These are phyloP conservation scores for Nannochloris sp. DNA, from an alignment of 139 green algal genomes.

Conservation along the genomic window DNA sequence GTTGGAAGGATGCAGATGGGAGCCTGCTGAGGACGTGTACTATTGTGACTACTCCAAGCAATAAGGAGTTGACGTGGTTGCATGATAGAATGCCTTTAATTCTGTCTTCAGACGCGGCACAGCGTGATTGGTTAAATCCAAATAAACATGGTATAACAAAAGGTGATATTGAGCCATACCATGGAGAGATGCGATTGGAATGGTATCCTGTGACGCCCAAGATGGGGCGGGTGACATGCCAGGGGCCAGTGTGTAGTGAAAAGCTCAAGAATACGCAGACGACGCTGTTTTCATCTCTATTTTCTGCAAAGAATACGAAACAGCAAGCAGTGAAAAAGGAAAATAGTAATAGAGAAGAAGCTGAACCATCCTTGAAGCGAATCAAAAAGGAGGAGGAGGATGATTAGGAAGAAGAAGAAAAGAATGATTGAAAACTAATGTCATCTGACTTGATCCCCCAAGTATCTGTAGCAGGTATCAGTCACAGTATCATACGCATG, in stretches of 20 bases:
- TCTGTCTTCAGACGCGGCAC: slow-evolving; percentile 29
- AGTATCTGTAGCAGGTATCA: no score
- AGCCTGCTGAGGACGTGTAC: slow-evolving; percentile 46
- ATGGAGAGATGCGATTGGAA: slow-evolving; percentile 44
- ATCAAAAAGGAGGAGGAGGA: no score
- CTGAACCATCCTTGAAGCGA: no score
- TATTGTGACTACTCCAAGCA: slow-evolving; percentile 57
- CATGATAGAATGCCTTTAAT: slow-evolving; percentile 79
- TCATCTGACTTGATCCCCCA: no score
- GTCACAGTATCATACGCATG: no score
- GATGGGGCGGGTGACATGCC: slow-evolving; percentile 47
- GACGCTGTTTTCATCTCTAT: no score
- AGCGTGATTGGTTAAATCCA: slow-evolving; percentile 33
- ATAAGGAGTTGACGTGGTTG: slow-evolving; percentile 50
- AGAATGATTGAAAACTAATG: no score
- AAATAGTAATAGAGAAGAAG: no score
- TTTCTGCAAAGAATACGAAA: no score
- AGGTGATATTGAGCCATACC: slow-evolving; percentile 19
- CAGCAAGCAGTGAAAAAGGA: no score
- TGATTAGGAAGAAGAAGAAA: no score
- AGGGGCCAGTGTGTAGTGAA: slow-evolving; percentile 41
- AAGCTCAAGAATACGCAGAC: slow-evolving; percentile 28
- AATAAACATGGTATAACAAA: slow-evolving; percentile 16
- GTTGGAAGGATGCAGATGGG: slow-evolving; percentile 19
- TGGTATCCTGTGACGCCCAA: slow-evolving; percentile 62